These are phyloP conservation scores for Omphalea diandra DNA, from an alignment of 441 rosid genomes.

Conservation along the genomic window DNA sequence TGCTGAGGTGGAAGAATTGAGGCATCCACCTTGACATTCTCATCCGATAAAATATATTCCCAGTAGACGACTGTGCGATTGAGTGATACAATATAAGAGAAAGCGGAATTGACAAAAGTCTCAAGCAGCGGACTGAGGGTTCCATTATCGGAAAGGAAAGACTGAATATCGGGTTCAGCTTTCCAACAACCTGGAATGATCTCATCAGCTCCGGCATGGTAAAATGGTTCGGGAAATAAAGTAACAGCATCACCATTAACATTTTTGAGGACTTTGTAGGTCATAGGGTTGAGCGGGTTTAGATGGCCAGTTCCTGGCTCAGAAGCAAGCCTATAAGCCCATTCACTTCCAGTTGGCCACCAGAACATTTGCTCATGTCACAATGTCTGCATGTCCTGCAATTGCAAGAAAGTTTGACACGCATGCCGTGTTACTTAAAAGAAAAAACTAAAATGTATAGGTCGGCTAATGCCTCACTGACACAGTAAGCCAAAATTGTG, in stretches of 20 bases:
- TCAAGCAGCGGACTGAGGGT: slow-evolving; percentile 64
- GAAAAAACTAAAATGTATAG: too few species aligned
- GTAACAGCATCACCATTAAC: slow-evolving; percentile 45
- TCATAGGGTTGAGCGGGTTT: slow-evolving; percentile 66
- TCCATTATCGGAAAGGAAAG: slow-evolving; percentile 57
- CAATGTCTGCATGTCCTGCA: slow-evolving; percentile 74
- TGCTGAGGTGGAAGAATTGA: slow-evolving; percentile 51
- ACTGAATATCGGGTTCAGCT: slow-evolving; percentile 51
- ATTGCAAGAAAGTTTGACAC: background rate
- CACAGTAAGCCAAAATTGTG: background rate
- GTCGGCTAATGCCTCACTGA: too few species aligned
- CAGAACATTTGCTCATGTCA: slow-evolving; percentile 81
- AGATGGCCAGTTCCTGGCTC: slow-evolving; percentile 91
- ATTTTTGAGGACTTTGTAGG: slow-evolving; percentile 61
- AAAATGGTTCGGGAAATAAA: slow-evolving; percentile 69
- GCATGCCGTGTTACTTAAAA: background rate
- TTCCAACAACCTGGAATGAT: slow-evolving; percentile 79
- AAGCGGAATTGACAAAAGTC: slow-evolving; percentile 50
- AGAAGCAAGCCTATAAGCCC: slow-evolving; percentile 69
- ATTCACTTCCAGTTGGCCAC: slow-evolving; percentile 64
- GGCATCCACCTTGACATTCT: slow-evolving; percentile 42
- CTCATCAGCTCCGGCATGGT: slow-evolving; percentile 76
- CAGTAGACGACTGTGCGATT: slow-evolving; percentile 71
- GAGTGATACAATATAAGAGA: slow-evolving; percentile 56
- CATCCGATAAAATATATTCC: slow-evolving; percentile 69